These are phyloP conservation scores for Cyclotella kingstonii DNA, from an alignment of 108 stramenopile genomes.

Conservation along the genomic window DNA sequence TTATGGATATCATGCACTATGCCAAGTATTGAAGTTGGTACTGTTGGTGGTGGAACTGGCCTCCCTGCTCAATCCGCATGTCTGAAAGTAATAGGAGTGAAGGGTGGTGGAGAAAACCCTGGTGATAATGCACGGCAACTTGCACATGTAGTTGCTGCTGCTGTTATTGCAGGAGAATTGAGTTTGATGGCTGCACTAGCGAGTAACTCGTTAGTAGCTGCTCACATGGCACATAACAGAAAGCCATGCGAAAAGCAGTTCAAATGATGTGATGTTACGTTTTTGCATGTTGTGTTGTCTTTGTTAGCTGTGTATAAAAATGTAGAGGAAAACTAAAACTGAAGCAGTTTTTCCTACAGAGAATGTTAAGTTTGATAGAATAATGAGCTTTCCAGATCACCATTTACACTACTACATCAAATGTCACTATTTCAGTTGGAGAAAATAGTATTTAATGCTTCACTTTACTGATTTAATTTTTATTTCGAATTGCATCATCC, in stretches of 20 bases:
- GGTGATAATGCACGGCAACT: constrained; percentile 92
- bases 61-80: constrained; percentile 94
- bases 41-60: constrained; percentile 97
- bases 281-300: background rate
- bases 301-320: no score
- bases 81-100: constrained; percentile 90
- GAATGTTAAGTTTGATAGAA: no score
- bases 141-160: constrained; percentile 92
- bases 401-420: no score
- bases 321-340: no score
- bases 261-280: background rate
- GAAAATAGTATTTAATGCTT: no score
- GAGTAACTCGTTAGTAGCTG: constrained; percentile 85
- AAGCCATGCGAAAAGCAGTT: constrained; percentile 45
- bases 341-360: no score
- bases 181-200: constrained; percentile 94
- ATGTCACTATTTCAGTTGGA: no score
- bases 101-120: constrained; percentile 80
- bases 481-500: no score
- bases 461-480: no score
- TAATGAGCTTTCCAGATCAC: no score
- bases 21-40: constrained; percentile 98
- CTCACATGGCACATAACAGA: constrained; percentile 89
- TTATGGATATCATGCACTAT: constrained; percentile 94
- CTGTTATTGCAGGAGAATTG: constrained; percentile 96